Evolutionary conservation across 2,329 filamentous ascomycete species (phyloP), one percentile per base, ranked within the genome.

Genomic region (Triangularia verruculosa): DNA sequence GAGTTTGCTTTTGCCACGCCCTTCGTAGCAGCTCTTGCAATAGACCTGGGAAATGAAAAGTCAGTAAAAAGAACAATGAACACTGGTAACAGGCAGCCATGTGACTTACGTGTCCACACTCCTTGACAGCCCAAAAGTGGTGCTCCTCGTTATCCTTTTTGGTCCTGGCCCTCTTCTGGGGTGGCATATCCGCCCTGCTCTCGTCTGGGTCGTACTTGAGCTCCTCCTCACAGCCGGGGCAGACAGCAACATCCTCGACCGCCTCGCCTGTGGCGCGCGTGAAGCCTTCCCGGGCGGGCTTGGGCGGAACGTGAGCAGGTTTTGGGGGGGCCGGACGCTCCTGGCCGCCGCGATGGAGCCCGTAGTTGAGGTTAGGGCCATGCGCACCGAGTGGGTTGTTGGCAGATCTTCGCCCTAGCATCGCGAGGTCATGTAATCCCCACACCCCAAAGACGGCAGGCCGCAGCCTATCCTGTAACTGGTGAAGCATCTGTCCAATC

Each of bases 41-140:
- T 86, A 89, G 13, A 89, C 86, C 86, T 89, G 6, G 51, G 47
- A n/a, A 61, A 20, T 51, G 2, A 39, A 22, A 25, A 22, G 56
- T 66, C 15, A 63, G 24, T 20, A 53, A 56, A 59, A 39, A 17
- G n/a, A 34, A 28, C 34, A 27, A 20, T n/a, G n/a, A 9, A 39
- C 12, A 25, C 2, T 11, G 27, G 56, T 53, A 56, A 27, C 3
- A 22, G 54, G 17, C 52, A 1, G 27, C 60, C 12, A 17, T 9
- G 17, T 27, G 56, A 75, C 82, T 73, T 83, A 98, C 95, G 79
- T 99, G 95, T 68, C 95, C 95, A 74, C 95, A 99, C 59, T 84
- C 84, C 76, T 93, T 97, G 34, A 95, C 83, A 0, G 95, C 89
- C 93, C 93, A 98, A 66, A 98, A 94, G 71, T 97, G 90, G 72